Evolutionary conservation across 2,329 filamentous ascomycete genomes (phyloP), one percentile per base, ranked within the genome.

Genomic region (Xylaria sp.): DNA sequence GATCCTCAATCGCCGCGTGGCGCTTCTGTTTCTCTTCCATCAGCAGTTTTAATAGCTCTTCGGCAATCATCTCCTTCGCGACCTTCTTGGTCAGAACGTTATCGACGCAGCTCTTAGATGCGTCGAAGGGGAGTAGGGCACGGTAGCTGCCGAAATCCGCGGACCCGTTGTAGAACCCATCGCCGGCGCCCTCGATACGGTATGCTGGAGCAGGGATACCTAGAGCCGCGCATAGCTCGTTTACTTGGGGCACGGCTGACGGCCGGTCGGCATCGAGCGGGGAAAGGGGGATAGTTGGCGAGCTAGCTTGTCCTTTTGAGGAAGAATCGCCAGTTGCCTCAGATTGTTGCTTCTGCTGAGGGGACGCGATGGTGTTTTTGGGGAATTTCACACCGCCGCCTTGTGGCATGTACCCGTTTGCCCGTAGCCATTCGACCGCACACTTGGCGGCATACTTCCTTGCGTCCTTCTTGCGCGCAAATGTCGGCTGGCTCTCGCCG

Each of bases 381-480:
- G 54, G 54, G 5, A 62, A 61, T 27, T 52, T 67, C 33, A 60
- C 54, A 41, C 60, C 60, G 44, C 57, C 55, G 17, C 54, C 21
- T 17, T 60, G 27, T 1, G 68, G 68, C 71, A 79, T 75, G 31
- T 67, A 62, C 8, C 68, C 67, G 23, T 71, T 62, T 2, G 38
- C 55, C 19, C 71, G 68, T 15, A 84, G 73, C 74, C 77, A 83
- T 7, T 76, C 71, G 21, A 80, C 66, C 23, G 82, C 82, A 11
- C 76, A 77, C 66, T 78, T 79, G 21, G 84, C 83, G 0, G 84
- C 83, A 64, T 81, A 84, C 62, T 80, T 76, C 70, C 83, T 85
- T 23, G 85, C 83, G 35, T 80, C 80, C 75, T 83, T 85, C 66
- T 85, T 85, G 25, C 69, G 74, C 10, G 71, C 58, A 54, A 85